Evolutionary conservation across 805 yeast species (phyloP).

Genomic region (Sugiyamaella qingdaonensis): DNA sequence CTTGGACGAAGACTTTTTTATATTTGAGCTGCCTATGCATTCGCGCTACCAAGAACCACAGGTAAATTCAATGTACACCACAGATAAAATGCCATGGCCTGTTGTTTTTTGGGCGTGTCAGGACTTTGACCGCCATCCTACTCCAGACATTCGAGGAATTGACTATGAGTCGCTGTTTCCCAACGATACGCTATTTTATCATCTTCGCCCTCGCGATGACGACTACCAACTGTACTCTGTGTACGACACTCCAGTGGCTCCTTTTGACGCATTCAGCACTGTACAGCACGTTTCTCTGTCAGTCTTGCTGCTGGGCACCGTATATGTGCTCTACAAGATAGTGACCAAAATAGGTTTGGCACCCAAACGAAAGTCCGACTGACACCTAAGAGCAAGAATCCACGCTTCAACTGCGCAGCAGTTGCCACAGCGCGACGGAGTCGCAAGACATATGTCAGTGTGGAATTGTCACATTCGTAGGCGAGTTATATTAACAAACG

Average conservation of each 20-base stretch:
- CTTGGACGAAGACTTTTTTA: constrained; percentile 21
- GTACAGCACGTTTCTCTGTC: constrained; percentile 37
- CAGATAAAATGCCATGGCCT: constrained; percentile 37
- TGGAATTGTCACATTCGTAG: no score
- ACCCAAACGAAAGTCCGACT: constrained; percentile 6
- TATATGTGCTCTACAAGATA: constrained; percentile 30
- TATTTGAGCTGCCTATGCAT: constrained; percentile 44
- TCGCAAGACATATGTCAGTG: no score
- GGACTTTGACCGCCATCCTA: constrained; percentile 36
- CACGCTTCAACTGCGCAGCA: no score
- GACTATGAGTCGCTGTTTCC: constrained; percentile 49
- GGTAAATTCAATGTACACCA: constrained; percentile 17
- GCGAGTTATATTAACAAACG: no score
- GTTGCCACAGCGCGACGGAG: no score
- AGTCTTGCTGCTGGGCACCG: constrained; percentile 34
- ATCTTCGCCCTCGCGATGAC: constrained; percentile 25
- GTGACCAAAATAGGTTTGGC: neutral
- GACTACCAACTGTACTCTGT: constrained; percentile 16
- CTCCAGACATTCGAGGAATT: constrained; percentile 36
- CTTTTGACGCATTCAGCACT: constrained; percentile 27
- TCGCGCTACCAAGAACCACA: constrained; percentile 48
- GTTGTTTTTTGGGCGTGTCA: constrained; percentile 50
- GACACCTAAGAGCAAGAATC: neutral
- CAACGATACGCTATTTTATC: constrained; percentile 41
- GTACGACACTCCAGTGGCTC: constrained; percentile 43